A percentile compares a stretch with the other conserved stretches of the same genome.
Evolutionary conservation across 78 protist species (phyloP).

Genomic region (Chrysochromulina tobinii): DNA sequence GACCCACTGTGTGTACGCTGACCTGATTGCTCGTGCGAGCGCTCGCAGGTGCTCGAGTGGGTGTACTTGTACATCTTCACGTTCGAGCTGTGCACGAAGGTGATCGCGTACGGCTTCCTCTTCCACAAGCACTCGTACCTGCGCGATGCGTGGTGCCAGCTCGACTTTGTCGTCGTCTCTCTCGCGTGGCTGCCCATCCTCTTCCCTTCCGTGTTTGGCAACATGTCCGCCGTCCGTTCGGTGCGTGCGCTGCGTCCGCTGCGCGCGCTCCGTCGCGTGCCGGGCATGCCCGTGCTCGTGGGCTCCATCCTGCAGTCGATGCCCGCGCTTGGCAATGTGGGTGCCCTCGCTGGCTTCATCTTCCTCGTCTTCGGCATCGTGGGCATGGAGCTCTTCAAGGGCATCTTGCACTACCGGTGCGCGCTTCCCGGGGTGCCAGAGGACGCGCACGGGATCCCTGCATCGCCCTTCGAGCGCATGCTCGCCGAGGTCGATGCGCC

Average conservation of each 20-base stretch:
- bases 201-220: not conserved
- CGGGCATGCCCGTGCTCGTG: conserved; percentile 24
- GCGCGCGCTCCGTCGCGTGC: conserved; percentile 35
- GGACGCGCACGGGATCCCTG: not conserved
- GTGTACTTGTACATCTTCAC: not conserved
- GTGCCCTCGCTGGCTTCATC: not conserved
- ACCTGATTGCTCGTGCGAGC: too few relatives aligned
- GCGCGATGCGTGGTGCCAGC: conserved; percentile 37
- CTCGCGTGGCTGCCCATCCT: not conserved
- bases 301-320: conserved; percentile 3
- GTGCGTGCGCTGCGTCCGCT: conserved; percentile 59
- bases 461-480: not conserved
- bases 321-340: conserved; percentile 19
- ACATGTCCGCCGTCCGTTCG: conserved; percentile 14
- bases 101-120: conserved; percentile 8
- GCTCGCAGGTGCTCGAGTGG: not conserved
- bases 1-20: too few relatives aligned
- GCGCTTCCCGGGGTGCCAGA: too few relatives aligned
- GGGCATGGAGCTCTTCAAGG: conserved; percentile 45
- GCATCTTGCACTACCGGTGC: too few relatives aligned
- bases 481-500: not conserved
- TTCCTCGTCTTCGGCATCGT: conserved; percentile 14
- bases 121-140: not conserved
- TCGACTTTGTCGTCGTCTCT: conserved; percentile 41
- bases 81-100: conserved; percentile 18